phyloP scores from a whole-genome alignment of 2,329 filamentous ascomycete genomes.

The Verticillium nonalfalfae region DNA sequence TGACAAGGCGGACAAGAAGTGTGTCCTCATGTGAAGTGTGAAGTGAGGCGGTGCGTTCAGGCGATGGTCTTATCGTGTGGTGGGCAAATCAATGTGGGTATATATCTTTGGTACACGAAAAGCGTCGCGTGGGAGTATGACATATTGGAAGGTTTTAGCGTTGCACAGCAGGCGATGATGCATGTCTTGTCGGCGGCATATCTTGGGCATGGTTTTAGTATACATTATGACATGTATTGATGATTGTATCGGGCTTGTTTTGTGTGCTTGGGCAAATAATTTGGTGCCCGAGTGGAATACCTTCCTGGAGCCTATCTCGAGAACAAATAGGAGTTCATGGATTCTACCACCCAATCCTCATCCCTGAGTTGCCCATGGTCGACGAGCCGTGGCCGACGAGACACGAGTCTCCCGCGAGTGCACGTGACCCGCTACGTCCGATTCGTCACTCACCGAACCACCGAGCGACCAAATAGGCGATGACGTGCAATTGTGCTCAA shows the following conservation, averaged over 20 bases:
- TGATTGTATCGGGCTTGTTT: no score
- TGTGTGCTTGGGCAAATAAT: no score
- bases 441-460: neutral
- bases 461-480: neutral
- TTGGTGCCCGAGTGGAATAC: no score
- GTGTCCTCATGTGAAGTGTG: slow-evolving; percentile 50
- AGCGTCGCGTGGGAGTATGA: neutral
- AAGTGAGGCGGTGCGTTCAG: slow-evolving; percentile 6
- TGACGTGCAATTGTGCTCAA: neutral
- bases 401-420: neutral
- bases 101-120: neutral
- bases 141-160: neutral
- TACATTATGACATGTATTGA: neutral
- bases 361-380: no score
- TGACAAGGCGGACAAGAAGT: slow-evolving; percentile 36
- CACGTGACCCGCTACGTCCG: neutral
- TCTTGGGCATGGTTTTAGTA: neutral
- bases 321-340: no score
- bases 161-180: neutral
- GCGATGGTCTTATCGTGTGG: neutral
- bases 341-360: no score
- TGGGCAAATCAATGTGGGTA: no score
- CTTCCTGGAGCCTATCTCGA: no score
- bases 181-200: neutral
- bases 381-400: no score